Percentiles rank a stretch among this genome's conserved stretches.
These are phyloP conservation scores for Grosmannia clavigera DNA, from an alignment of 2,329 filamentous ascomycete genomes.

Conservation along the genomic window DNA sequence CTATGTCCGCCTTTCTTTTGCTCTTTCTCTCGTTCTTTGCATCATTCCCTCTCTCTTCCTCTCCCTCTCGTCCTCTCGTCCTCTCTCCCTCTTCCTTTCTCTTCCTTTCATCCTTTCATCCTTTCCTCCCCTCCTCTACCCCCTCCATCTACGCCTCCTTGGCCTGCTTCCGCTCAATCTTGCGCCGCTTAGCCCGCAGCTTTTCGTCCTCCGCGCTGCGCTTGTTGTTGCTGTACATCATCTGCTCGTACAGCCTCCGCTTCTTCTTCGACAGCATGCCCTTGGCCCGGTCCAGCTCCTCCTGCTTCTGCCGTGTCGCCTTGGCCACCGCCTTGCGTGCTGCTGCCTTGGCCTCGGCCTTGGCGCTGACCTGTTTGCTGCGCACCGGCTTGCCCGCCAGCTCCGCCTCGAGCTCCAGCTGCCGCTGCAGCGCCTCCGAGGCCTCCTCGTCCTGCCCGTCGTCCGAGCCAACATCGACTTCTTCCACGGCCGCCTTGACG, in stretches of 20 bases:
- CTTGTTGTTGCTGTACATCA: slow-evolving; percentile 91
- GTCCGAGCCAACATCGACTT: slow-evolving; percentile 13
- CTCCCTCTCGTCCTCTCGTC: neutral
- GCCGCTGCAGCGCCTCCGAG: slow-evolving; percentile 55
- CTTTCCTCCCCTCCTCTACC: neutral
- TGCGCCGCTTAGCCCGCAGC: slow-evolving; percentile 80
- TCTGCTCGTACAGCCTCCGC: slow-evolving; percentile 93
- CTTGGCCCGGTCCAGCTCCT: slow-evolving; percentile 85
- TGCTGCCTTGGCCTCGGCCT: slow-evolving; percentile 54
- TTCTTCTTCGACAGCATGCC: slow-evolving; percentile 99
- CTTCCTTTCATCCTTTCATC: neutral
- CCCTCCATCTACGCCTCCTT: slow-evolving; percentile 17
- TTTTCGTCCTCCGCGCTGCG: slow-evolving; percentile 82
- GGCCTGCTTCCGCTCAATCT: slow-evolving; percentile 57
- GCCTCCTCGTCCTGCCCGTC: slow-evolving; percentile 47
- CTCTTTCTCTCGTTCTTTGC: neutral
- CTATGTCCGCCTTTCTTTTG: too few relatives aligned
- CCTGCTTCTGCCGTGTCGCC: slow-evolving; percentile 63
- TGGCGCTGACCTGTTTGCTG: slow-evolving; percentile 24
- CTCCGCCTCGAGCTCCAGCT: slow-evolving; percentile 87
- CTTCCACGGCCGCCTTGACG: slow-evolving; percentile 39
- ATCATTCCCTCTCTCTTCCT: neutral
- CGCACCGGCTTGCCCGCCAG: slow-evolving; percentile 55
- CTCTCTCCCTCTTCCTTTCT: neutral
- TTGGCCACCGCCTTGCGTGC: slow-evolving; percentile 56